These are phyloP conservation scores for Pseudogymnoascus sp. DNA, from an alignment of 2,329 filamentous ascomycete genomes.

Conservation along the genomic window DNA sequence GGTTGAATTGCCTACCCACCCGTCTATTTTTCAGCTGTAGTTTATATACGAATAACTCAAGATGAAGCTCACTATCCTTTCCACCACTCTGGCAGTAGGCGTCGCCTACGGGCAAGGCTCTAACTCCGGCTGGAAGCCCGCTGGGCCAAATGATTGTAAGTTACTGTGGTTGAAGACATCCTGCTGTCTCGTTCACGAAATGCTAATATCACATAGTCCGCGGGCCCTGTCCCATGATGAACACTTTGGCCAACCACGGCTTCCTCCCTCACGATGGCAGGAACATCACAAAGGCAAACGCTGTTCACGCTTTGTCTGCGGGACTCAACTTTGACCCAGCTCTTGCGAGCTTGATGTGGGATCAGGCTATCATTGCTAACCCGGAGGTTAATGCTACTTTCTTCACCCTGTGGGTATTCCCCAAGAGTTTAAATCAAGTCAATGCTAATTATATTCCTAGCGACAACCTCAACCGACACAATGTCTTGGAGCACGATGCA, in stretches of 20 bases:
- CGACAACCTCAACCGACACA: conserved; percentile 40
- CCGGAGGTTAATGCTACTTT: conserved; percentile 39
- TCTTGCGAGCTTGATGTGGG: conserved; percentile 37
- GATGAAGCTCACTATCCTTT: not conserved
- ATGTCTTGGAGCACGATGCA: conserved; percentile 44
- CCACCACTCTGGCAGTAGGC: not conserved
- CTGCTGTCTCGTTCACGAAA: not conserved
- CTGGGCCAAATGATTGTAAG: conserved; percentile 15
- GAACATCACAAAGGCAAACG: conserved; percentile 30
- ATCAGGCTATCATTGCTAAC: conserved; percentile 37
- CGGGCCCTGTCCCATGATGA: conserved; percentile 38
- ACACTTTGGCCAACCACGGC: conserved; percentile 39
- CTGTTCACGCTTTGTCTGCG: conserved; percentile 33
- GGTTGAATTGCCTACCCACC: not conserved
- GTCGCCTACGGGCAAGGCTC: not conserved
- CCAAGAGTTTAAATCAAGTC: not conserved
- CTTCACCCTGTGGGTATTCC: conserved; percentile 30
- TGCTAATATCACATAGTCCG: conserved; percentile 19
- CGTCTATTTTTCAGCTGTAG: not conserved
- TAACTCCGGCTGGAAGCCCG: conserved; percentile 9
- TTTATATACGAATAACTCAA: not conserved
- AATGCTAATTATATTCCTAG: conserved; percentile 16
- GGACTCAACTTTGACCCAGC: conserved; percentile 39
- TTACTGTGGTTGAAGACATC: not conserved
- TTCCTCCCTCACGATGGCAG: conserved; percentile 37